phyloP scores from a whole-genome alignment of 2,329 filamentous ascomycete species.

The Neofusicoccum laricinum region DNA sequence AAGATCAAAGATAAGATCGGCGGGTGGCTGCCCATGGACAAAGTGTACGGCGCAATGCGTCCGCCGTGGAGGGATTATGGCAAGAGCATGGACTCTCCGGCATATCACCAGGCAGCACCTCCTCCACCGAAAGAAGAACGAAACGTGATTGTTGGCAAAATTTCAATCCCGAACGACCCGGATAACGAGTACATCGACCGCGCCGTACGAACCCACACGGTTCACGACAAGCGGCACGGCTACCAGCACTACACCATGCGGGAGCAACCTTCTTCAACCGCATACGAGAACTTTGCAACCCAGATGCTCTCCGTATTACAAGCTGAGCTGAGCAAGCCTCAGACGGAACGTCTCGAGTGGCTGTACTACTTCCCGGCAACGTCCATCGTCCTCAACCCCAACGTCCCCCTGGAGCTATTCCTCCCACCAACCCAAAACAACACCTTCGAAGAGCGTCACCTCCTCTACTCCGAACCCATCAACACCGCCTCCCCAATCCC shows the following conservation, averaged over 20 bases:
- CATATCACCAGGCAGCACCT: neutral
- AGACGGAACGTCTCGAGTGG: neutral
- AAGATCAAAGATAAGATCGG: constrained; percentile 4
- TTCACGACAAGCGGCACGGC: constrained; percentile 33
- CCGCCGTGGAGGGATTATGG: neutral
- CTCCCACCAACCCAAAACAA: neutral
- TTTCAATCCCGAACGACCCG: constrained; percentile 13
- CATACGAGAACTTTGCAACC: neutral
- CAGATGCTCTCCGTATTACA: neutral
- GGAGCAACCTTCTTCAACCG: neutral
- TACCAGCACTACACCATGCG: constrained; percentile 34
- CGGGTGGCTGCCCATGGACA: neutral
- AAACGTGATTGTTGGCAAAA: constrained; percentile 5
- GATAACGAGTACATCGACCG: constrained; percentile 29
- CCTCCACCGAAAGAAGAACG: neutral
- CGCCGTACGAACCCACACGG: constrained; percentile 33
- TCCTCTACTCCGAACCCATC: neutral
- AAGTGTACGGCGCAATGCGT: constrained; percentile 2
- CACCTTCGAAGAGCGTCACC: neutral
- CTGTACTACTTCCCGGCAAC: neutral
- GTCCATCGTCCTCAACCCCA: constrained; percentile 1
- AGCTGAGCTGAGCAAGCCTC: neutral
- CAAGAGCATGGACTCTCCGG: neutral
- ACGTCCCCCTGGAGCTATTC: constrained; percentile 1
- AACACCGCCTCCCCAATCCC: neutral